These are phyloP conservation scores for Rhodotorula paludigena DNA, from an alignment of 768 basidiomycete species.

Conservation along the genomic window DNA sequence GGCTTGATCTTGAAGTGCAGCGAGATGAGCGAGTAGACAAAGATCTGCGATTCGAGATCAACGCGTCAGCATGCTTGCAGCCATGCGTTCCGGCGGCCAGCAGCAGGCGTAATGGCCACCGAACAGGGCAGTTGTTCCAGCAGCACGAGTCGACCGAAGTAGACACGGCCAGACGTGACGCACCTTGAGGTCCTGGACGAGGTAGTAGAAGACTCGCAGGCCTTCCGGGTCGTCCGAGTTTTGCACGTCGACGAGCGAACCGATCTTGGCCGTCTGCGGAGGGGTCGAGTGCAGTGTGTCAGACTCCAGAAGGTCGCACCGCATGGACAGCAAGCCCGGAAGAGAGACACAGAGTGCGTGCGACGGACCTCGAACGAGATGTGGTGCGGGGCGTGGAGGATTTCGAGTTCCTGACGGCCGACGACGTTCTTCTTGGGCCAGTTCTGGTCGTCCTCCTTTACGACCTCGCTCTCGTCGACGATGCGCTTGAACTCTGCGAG, in stretches of 20 bases:
- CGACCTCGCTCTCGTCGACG: slow-evolving; percentile 86
- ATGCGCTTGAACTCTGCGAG: slow-evolving; percentile 92
- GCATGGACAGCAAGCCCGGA: no score
- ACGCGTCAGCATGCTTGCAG: neutral
- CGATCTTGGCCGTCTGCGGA: slow-evolving; percentile 89
- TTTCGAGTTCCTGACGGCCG: slow-evolving; percentile 96
- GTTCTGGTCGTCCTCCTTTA: slow-evolving; percentile 94
- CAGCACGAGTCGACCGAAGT: neutral
- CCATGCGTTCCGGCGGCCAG: no score
- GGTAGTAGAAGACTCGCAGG: slow-evolving; percentile 93
- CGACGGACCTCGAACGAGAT: slow-evolving; percentile 84
- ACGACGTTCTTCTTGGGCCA: slow-evolving; percentile 99
- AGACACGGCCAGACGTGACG: slow-evolving; percentile 36
- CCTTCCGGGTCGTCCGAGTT: slow-evolving; percentile 97
- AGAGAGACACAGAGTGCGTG: neutral
- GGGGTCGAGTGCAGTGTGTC: neutral
- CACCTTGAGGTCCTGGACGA: slow-evolving; percentile 95
- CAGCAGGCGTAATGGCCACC: no score
- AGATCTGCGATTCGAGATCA: slow-evolving; percentile 60
- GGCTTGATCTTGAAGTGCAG: slow-evolving; percentile 99
- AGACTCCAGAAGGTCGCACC: neutral
- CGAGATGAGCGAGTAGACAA: slow-evolving; percentile 95
- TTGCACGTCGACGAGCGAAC: slow-evolving; percentile 90
- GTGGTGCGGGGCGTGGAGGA: slow-evolving; percentile 86
- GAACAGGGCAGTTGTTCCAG: no score